These are phyloP conservation scores for Monosporozyma unispora DNA, from an alignment of 805 yeast species.

Conservation along the genomic window DNA sequence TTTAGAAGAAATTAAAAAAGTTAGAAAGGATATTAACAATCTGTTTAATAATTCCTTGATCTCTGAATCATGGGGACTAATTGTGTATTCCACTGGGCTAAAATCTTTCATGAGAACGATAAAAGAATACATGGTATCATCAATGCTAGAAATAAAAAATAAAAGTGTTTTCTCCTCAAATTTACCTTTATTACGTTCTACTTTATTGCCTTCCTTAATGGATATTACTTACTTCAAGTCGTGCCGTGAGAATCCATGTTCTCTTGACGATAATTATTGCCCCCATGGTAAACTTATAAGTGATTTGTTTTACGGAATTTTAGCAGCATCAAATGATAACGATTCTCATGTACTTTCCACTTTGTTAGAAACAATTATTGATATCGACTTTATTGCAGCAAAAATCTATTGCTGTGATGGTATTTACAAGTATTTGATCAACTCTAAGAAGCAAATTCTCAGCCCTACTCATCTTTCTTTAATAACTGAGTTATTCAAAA, in stretches of 20 bases:
- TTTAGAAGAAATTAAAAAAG: slow-evolving; percentile 76
- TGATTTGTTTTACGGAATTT: slow-evolving; percentile 32
- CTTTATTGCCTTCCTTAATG: slow-evolving; percentile 52
- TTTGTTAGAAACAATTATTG: slow-evolving; percentile 13
- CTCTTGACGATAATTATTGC: slow-evolving; percentile 32
- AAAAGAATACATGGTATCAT: slow-evolving; percentile 47
- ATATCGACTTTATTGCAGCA: slow-evolving; percentile 59
- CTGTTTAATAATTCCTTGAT: slow-evolving; percentile 46
- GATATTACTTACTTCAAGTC: slow-evolving; percentile 53
- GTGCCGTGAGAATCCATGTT: slow-evolving; percentile 16
- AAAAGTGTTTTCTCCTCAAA: slow-evolving; percentile 39
- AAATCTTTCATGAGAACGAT: slow-evolving; percentile 72
- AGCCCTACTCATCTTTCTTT: slow-evolving; percentile 19
- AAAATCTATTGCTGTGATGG: slow-evolving; percentile 55
- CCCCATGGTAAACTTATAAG: slow-evolving; percentile 47
- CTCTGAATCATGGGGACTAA: slow-evolving; percentile 62
- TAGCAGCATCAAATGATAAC: not conserved
- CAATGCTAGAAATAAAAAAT: slow-evolving; percentile 46
- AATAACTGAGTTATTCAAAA: slow-evolving; percentile 31
- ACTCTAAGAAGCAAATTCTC: slow-evolving; percentile 14
- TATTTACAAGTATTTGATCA: slow-evolving; percentile 42
- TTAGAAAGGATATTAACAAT: slow-evolving; percentile 49
- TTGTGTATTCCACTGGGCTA: slow-evolving; percentile 67
- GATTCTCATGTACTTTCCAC: not conserved
- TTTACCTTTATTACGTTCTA: slow-evolving; percentile 30